Evolutionary conservation across 2,329 filamentous ascomycete species (phyloP).

Genomic region (Calonectria multiphialidica): DNA sequence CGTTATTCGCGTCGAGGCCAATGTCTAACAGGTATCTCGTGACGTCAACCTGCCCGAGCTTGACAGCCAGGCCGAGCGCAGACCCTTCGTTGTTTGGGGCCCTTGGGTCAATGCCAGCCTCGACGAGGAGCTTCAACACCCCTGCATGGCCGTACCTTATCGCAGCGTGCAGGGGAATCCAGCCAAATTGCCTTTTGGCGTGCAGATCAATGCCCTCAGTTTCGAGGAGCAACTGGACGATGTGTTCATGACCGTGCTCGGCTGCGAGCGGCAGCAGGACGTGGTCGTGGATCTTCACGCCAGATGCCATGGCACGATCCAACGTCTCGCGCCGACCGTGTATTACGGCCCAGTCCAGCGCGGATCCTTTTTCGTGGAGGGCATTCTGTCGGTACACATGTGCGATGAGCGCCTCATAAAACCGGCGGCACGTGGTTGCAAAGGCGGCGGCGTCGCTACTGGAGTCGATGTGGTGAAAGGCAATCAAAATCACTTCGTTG

Average conservation of each 20-base stretch:
- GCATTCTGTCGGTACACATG: background rate
- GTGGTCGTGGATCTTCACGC: background rate
- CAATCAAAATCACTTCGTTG: background rate
- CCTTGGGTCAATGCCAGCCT: background rate
- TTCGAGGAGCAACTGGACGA: background rate
- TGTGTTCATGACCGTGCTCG: background rate
- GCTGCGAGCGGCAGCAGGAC: background rate
- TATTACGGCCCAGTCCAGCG: background rate
- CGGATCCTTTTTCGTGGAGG: background rate
- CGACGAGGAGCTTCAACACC: background rate
- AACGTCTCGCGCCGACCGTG: background rate
- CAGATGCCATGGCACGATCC: background rate
- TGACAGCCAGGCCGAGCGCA: background rate
- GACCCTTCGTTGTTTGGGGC: background rate
- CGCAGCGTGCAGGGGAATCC: background rate
- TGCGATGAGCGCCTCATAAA: background rate
- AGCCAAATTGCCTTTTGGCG: background rate
- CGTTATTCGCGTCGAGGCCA: background rate
- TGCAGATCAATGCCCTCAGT: background rate
- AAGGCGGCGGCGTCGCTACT: background rate
- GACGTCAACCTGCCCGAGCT: background rate
- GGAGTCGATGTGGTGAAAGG: background rate
- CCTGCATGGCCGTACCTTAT: background rate
- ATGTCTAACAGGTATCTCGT: background rate
- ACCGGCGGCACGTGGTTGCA: background rate